Evolutionary conservation across 1,139 yeast genomes (phyloP), one percentile per base, ranked within the genome.

Genomic region (Lodderomyces oxycetoniae): DNA sequence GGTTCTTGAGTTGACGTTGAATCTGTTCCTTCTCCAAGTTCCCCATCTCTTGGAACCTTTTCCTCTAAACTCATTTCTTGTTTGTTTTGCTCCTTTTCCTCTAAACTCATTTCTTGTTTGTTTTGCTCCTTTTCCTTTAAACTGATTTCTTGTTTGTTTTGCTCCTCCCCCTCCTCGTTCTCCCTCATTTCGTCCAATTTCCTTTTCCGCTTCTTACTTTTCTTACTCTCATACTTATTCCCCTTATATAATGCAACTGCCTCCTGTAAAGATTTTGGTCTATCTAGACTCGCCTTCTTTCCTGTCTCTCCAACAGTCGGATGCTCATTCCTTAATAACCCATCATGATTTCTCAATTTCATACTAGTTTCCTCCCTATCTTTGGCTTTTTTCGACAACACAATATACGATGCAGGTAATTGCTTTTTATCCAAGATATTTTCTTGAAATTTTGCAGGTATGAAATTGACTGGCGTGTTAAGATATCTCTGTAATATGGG

Each of bases 211-310:
- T 52, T 59, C 44, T 56, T 55, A 40, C 67, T 70, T 30, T 57
- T 56, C 39, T 63, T 66, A 15, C 68, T 57, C 27, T 69, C 50
- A 45, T 67, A 71, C 46, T 66, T 71, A 45, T 64, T 67, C 15
- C 79, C 79, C 1, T 79, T 68, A 49, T 76, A 76, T 3, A 74
- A 71, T 6, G 79, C 79, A 24, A 76, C 74, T 2, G 81, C 81
- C 49, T 74, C 80, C 3, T 79, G 79, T 73, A 76, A 65, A 20
- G 78, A 68, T 43, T 57, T 65, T 4, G 78, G 77, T 43, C 67
- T 27, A 7, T 24, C 15, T n/a, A 3, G 19, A 16, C 7, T 22
- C 9, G 13, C 25, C 14, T 29, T 29, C 19, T 14, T 12, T 9
- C 16, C 22, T 14, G 11, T 30, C 27, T 15, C 12, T 5, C 6